These are phyloP conservation scores for Globisporangium nagaii DNA, from an alignment of 352 stramenopile species.

Conservation along the genomic window DNA sequence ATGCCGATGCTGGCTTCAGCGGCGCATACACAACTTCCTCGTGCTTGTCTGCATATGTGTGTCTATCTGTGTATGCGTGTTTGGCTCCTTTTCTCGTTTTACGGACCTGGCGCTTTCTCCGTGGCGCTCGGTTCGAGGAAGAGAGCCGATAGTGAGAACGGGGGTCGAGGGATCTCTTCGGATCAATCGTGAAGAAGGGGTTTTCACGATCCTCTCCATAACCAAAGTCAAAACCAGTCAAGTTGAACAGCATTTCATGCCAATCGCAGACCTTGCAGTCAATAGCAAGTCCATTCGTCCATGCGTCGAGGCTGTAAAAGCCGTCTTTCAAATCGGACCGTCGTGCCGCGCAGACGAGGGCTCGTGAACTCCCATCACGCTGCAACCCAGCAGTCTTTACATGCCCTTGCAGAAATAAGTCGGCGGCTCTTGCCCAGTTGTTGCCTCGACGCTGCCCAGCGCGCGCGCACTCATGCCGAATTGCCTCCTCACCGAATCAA, in stretches of 20 bases:
- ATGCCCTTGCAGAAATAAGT: no score
- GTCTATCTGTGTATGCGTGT: background rate
- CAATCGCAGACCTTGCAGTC: background rate
- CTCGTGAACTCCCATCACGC: no score
- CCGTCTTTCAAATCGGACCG: no score
- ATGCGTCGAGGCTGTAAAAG: no score
- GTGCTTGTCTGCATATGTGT: background rate
- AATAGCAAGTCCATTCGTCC: background rate
- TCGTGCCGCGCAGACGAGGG: no score
- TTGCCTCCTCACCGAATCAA: no score
- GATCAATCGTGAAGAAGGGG: slow-evolving; percentile 42
- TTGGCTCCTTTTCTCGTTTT: slow-evolving; percentile 1
- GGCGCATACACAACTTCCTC: no score
- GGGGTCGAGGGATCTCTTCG: slow-evolving; percentile 48
- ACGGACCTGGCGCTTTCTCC: background rate
- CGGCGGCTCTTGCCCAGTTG: no score
- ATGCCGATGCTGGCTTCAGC: no score
- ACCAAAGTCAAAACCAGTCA: slow-evolving; percentile 6
- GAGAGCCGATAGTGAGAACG: slow-evolving; percentile 31
- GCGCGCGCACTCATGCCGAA: no score
- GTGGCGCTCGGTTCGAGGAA: slow-evolving; percentile 7
- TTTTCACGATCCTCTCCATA: slow-evolving; percentile 58
- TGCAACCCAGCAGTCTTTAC: no score
- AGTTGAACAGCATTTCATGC: background rate
- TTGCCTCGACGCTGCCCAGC: no score